Percentiles rank a stretch among this genome's conserved stretches.
Evolutionary conservation across 495 filamentous ascomycete genomes (phyloP).

Genomic region (Penicillium verhagenii): DNA sequence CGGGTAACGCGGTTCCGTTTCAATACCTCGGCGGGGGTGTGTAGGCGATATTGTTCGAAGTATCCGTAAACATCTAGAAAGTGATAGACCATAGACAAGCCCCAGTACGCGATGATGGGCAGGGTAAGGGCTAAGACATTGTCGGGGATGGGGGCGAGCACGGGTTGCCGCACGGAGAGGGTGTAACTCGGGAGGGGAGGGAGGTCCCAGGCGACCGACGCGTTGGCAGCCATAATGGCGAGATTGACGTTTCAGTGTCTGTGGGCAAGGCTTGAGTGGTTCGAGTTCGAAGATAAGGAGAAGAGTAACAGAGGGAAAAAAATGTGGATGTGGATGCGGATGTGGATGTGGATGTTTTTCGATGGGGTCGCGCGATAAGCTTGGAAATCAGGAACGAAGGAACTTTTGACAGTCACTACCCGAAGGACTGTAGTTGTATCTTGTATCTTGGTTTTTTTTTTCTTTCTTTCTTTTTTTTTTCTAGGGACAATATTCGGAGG

Average conservation of each 20-base stretch:
- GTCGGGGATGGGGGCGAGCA: constrained; percentile 79
- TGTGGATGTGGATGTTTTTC: neutral
- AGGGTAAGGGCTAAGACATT: constrained; percentile 68
- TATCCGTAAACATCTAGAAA: constrained; percentile 76
- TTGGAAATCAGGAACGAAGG: neutral
- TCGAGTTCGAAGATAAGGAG: neutral
- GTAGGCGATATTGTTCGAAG: constrained; percentile 83
- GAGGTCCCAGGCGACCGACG: constrained; percentile 49
- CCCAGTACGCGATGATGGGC: constrained; percentile 88
- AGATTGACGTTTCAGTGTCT: neutral
- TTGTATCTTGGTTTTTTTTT: too few relatives aligned
- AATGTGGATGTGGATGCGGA: neutral
- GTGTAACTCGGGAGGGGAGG: constrained; percentile 79
- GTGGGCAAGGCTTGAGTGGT: neutral
- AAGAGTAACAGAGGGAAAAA: neutral
- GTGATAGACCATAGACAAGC: constrained; percentile 82
- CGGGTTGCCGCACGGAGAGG: constrained; percentile 60
- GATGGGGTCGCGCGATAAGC: constrained; percentile 2
- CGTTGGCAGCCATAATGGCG: constrained; percentile 39
- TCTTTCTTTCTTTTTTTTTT: too few relatives aligned
- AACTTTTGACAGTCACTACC: neutral
- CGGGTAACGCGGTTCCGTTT: constrained; percentile 83
- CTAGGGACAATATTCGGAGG: too few relatives aligned
- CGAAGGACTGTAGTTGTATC: too few relatives aligned
- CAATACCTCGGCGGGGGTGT: constrained; percentile 84